Evolutionary conservation across 805 yeast genomes (phyloP), one percentile per base, ranked within the genome.

Genomic region (Sugiyamaella chiloensis): DNA sequence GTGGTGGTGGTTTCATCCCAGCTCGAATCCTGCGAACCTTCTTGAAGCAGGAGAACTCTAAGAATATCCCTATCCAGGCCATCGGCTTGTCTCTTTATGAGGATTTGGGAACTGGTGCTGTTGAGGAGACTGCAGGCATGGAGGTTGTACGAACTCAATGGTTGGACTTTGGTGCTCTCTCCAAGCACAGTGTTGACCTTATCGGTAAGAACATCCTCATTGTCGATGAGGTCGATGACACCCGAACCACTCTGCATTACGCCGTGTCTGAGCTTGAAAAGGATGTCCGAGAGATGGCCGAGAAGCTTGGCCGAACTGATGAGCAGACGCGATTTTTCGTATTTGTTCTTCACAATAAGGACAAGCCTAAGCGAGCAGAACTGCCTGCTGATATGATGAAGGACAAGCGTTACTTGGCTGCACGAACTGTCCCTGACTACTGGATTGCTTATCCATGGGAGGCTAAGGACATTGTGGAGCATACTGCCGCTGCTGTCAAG

Each of bases 401-500:
- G 31, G 74, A 76, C 26, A 84, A 84, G 45, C 74, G 79, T 52
- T 87, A 87, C 64, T 65, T 82, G 40, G 85, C 87, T 43, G 95
- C 91, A 34, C 73, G 78, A 57, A 81, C 85, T 34, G 84, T 85
- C 32, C 81, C 80, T 21, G 95, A 87, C 61, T 71, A 70, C 59
- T 87, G 96, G 96, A 80, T 87, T 58, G 89, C 91, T 35, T 87
- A 87, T 66, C 96, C 96, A 34, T 87, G 95, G 95, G 96, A 87
- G 63, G 84, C 93, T 16, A 68, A 66, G 23, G 93, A 87, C 65
- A 87, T 87, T 56, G 95, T 85, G 60, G 73, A 72, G 53, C 96
- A 87, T 63, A 83, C 93, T 20, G 71, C 71, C 54, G 60, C 62
- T 30, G 91, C 95, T 24, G 68, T 70, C 45, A 71, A 68, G 44